These are phyloP conservation scores for Xylariomycetidae sp. DNA, from an alignment of 2,329 filamentous ascomycete species.

Conservation along the genomic window DNA sequence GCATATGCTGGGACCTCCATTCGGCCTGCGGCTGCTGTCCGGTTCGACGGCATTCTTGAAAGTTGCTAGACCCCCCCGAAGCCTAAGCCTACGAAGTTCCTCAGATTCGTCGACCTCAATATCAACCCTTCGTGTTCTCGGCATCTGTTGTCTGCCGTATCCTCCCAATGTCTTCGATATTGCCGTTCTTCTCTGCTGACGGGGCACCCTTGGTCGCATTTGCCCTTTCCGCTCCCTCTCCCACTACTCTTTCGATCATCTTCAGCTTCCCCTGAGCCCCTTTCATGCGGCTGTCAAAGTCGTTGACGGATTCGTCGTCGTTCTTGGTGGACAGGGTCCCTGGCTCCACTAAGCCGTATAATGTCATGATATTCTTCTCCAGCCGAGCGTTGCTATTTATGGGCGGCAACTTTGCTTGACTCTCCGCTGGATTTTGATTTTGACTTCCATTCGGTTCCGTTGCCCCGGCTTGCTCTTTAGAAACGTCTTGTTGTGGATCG, in stretches of 20 bases:
- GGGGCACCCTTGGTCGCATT: constrained; percentile 3
- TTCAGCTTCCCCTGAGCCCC: constrained; percentile 78
- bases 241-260: constrained; percentile 68
- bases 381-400: constrained; percentile 55
- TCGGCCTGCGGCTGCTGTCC: too few relatives aligned
- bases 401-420: constrained; percentile 28
- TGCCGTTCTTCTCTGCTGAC: constrained; percentile 16
- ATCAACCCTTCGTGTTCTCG: constrained; percentile 1
- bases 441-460: neutral
- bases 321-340: constrained; percentile 75
- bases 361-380: constrained; percentile 66
- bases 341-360: constrained; percentile 74
- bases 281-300: constrained; percentile 82
- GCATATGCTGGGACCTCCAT: too few relatives aligned
- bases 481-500: neutral
- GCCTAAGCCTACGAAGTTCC: too few relatives aligned
- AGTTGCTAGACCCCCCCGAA: too few relatives aligned
- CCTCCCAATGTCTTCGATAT: constrained; percentile 20
- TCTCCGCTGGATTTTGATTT: neutral
- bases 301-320: constrained; percentile 79
- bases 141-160: constrained; percentile 9
- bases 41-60: too few relatives aligned
- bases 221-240: constrained; percentile 25
- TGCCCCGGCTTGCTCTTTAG: too few relatives aligned
- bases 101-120: too few relatives aligned